Conservation (phyloP, 164 flowering plant species). For the Paratinospora sagittata region DNA sequence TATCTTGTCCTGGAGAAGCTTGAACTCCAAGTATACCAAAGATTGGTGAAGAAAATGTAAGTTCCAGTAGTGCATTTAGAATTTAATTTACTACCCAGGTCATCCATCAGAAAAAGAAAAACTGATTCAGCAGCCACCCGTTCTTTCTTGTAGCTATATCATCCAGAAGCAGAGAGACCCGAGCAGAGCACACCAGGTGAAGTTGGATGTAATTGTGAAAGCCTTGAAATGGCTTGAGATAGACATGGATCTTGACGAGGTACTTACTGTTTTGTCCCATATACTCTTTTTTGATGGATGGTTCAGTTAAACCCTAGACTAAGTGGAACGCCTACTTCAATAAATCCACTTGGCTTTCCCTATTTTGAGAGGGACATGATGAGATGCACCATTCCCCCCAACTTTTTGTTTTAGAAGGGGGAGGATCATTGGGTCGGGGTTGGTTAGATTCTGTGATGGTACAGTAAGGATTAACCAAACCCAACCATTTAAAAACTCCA, state of each 20-base stretch:
- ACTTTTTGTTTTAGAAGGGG: too few relatives aligned
- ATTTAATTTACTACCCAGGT: not conserved
- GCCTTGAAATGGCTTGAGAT: slow-evolving; percentile 93
- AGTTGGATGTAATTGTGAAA: slow-evolving; percentile 82
- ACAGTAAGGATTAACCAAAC: not conserved
- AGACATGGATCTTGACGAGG: slow-evolving; percentile 96
- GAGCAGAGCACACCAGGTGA: slow-evolving; percentile 87
- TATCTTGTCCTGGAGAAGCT: slow-evolving; percentile 96
- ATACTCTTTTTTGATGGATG: not conserved
- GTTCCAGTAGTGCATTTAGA: slow-evolving; percentile 13
- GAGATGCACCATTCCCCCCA: too few relatives aligned
- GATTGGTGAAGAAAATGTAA: slow-evolving; percentile 93
- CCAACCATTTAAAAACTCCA: not conserved
- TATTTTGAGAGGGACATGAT: too few relatives aligned
- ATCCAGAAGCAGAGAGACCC: slow-evolving; percentile 91
- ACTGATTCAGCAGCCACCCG: not conserved
- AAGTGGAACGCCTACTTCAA: too few relatives aligned
- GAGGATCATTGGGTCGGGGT: too few relatives aligned
- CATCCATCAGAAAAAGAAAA: not conserved
- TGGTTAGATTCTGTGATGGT: not conserved
- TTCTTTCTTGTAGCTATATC: slow-evolving; percentile 49
- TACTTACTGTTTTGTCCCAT: slow-evolving; percentile 16
- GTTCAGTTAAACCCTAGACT: not conserved
- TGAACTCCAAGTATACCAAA: slow-evolving; percentile 95
- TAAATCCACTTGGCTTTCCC: too few relatives aligned